Evolutionary conservation across 1,284 basidiomycete species (phyloP).

Genomic region (Leccinum holopus): DNA sequence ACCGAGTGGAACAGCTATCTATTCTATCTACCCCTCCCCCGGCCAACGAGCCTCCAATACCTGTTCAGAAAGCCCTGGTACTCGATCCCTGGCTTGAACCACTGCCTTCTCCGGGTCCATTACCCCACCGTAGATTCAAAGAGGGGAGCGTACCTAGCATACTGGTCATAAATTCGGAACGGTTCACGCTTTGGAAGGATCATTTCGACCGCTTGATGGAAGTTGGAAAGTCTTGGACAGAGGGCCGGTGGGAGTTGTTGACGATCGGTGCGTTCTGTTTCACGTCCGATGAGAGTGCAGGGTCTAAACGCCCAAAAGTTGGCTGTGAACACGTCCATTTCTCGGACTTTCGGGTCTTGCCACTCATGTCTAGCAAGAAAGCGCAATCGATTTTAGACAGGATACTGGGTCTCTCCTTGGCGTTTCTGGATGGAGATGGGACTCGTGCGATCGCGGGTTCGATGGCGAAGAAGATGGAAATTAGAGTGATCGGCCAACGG

Average conservation of each 20-base stretch:
- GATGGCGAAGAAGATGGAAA: conserved; percentile 44
- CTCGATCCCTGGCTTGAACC: conserved; percentile 83
- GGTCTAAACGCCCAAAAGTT: conserved; percentile 35
- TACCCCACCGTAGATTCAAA: conserved; percentile 21
- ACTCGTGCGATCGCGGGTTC: conserved; percentile 33
- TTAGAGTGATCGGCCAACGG: conserved; percentile 41
- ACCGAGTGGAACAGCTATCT: conserved; percentile 44
- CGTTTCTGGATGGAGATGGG: conserved; percentile 48
- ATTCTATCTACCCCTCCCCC: conserved; percentile 51
- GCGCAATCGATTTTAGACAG: conserved; percentile 41
- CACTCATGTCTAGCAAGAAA: conserved; percentile 38
- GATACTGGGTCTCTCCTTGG: conserved; percentile 44
- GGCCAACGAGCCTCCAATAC: conserved; percentile 42
- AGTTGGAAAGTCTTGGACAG: conserved; percentile 54
- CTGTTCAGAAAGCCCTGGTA: conserved; percentile 53
- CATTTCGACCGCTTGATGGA: conserved; percentile 61
- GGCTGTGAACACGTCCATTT: conserved; percentile 54
- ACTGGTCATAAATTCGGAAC: conserved; percentile 71
- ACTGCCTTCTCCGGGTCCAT: conserved; percentile 55
- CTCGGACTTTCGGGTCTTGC: conserved; percentile 56
- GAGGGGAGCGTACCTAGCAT: conserved; percentile 36
- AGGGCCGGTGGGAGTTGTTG: conserved; percentile 41
- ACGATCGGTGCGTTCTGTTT: conserved; percentile 44
- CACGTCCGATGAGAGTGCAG: neutral
- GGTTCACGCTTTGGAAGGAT: conserved; percentile 70